Evolutionary conservation across 2,329 filamentous ascomycete species (phyloP), one percentile per base, ranked within the genome.

Genomic region (Drechslerella stenobrocha): DNA sequence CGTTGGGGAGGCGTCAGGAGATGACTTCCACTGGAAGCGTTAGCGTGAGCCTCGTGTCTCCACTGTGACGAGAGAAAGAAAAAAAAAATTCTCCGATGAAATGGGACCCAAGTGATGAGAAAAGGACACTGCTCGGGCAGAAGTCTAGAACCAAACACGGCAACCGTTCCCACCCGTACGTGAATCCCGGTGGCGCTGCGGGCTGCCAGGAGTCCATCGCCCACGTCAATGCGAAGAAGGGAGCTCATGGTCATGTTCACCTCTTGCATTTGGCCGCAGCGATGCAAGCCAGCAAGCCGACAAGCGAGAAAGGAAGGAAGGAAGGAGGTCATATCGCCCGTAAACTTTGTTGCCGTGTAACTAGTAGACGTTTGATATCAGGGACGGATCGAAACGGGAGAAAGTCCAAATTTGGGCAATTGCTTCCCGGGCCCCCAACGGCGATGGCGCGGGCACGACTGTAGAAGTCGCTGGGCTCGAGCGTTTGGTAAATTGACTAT

Each of bases 281-380:
- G 15, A 18, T 5, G n/a, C n/a, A n/a, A n/a, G n/a, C 7, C 4
- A 42, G 8, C 37, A 20, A 18, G 13, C 11, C 28, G 28, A 30
- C 28, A 20, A 3, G 37, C 7, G 9, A 42, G 9, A 20, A 42
- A n/a, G 37, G 15, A 42, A 42, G 8, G 34, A 15, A 37, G 34
- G 34, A 37, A 37, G 37, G 52, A 52, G 47, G 46, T 42, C 37
- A 42, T 18, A 42, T 42, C 37, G 22, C 7, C 44, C 40, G 15
- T 32, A 65, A 65, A 28, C 18, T 57, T 58, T 66, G 61, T 53
- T 48, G 30, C 47, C 52, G 61, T 58, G 61, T 66, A 66, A 59
- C 53, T 34, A 18, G 32, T 34, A 9, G n/a, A n/a, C n/a, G 18
- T 46, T 24, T 35, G 28, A 23, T 15, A 34, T 34, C 42, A 35